Evolutionary conservation across 73 alveolate genomes (phyloP), one percentile per base, ranked within the genome.

Genomic region (Symbiodinium pilosum): DNA sequence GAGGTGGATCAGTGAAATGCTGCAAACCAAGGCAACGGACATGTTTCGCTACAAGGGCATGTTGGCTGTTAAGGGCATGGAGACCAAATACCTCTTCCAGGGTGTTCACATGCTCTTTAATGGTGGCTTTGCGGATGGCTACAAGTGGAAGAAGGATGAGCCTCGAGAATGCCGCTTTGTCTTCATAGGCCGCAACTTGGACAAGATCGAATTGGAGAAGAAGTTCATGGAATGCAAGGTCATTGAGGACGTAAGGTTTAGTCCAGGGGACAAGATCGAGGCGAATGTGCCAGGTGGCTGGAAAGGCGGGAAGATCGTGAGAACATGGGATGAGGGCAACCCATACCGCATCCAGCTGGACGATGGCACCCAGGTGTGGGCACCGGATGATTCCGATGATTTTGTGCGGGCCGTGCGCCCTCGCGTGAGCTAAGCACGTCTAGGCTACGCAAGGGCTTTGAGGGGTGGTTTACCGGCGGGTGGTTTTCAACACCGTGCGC

Each of bases 91-190:
- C 51, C 95, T 94, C 73, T 94, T 94, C 89, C 99, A 94, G 88
- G 99, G 99, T 38, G 94, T 94, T 40, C 94, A 83, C 89, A 94
- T 94, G 99, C 94, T 94, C 64, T 94, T 94, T 59, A 24, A 47
- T 18, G 97, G 88, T 7, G 92, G 84, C 84, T 75, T 92, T 64
- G 26, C 59, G 7, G 69, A 41, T 41, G 84, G n/a, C 75, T 32
- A 44, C 51, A 18, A 11, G 71, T 75, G 99, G 99, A 43, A 43
- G 2, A 21, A 43, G 32, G 99, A 9, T 8, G 94, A 93, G 54
- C 20, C 21, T 34, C 92, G 93, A 4, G 99, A 77, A 93, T 77
- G 86, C 44, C 92, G 93, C 86, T 93, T 93, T 54, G 99, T 93
- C 26, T 93, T 93, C 99, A 93, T 93, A 26, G 99, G 99, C 4